Base-by-base conservation (phyloP, 2,329 filamentous ascomycete genomes). In the Pseudopithomyces chartarum region DNA sequence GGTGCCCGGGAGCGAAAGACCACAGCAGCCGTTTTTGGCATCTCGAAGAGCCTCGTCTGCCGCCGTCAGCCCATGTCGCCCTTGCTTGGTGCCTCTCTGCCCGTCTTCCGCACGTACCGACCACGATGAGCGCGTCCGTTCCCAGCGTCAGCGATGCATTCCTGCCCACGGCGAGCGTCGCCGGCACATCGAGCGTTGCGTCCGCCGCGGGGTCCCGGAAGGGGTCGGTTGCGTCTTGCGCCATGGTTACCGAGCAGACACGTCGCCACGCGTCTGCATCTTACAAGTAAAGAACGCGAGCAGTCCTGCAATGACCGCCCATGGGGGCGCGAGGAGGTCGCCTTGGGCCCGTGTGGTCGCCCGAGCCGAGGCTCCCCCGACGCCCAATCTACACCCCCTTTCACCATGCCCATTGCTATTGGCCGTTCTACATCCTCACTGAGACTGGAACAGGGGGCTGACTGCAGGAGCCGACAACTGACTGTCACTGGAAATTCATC, bases 71-170 rank as follows among this genome's bases (percentile, higher is more conserved):
- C 29, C 39, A 11, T 51, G 34, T 44, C 11, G n/a, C n/a, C 15
- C 33, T 38, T 34, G n/a, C 22, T 22, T 29, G n/a, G 5, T 29
- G 26, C 26, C 26, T 29, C 32, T 22, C 26, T 32, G 26, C 13
- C 8, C 2, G 3, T 34, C 3, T 15, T 56, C 38, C 40, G 76
- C 56, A 78, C 46, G 23, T 56, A 86, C 85, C 85, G 52, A 84
- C 71, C 12, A 89, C 79, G 59, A 87, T 80, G 49, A 89, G 77
- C 29, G 84, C 81, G 64, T 89, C 85, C 1, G 82, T 83, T 19
- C 81, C 83, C 40, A 90, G 76, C 1, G 85, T 87, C 48, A 90
- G 76, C 23, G 82, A 85, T 11, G 84, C 84, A 70, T 85, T 82
- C 56, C 82, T 79, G 64, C 83, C 84, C 17, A 88, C 82, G 47